Conservation (phyloP, 139 green algal species). For the Nannochloris sp. region DNA sequence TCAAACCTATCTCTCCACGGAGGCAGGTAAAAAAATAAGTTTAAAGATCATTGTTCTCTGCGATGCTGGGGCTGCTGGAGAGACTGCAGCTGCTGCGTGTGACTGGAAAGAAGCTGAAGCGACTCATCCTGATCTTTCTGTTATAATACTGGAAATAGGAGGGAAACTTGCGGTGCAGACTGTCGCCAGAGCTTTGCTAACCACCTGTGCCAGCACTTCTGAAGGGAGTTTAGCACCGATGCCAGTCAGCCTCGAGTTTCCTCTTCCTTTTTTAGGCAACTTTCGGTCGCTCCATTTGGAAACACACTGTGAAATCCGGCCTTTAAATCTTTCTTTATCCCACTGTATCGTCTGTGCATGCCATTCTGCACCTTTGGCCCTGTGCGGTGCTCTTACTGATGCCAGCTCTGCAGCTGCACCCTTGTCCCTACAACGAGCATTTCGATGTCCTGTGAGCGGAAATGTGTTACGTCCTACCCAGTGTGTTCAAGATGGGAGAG, state of each 20-base stretch:
- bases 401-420: not conserved
- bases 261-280: slow-evolving; percentile 7
- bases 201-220: not conserved
- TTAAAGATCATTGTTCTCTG: slow-evolving; percentile 11
- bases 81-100: not conserved
- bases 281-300: slow-evolving; percentile 7
- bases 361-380: not conserved
- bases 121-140: slow-evolving; percentile 2
- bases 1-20: not conserved
- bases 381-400: not conserved
- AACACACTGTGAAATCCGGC: not conserved
- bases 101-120: not conserved
- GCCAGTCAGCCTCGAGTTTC: slow-evolving; percentile 6
- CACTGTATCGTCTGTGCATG: slow-evolving; percentile 12
- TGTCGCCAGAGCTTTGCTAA: slow-evolving; percentile 11
- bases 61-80: not conserved
- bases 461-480: slow-evolving; percentile 2
- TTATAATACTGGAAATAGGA: not conserved
- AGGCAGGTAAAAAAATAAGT: not conserved
- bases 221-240: too few species aligned
- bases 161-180: not conserved
- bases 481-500: slow-evolving; percentile 7
- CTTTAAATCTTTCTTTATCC: not conserved
- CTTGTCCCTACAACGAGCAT: not conserved
- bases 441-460: not conserved